Percentiles rank a stretch among this genome's conserved stretches.
These are phyloP conservation scores for Spergularia bocconei DNA, from an alignment of 148 eudicot species.

Conservation along the genomic window DNA sequence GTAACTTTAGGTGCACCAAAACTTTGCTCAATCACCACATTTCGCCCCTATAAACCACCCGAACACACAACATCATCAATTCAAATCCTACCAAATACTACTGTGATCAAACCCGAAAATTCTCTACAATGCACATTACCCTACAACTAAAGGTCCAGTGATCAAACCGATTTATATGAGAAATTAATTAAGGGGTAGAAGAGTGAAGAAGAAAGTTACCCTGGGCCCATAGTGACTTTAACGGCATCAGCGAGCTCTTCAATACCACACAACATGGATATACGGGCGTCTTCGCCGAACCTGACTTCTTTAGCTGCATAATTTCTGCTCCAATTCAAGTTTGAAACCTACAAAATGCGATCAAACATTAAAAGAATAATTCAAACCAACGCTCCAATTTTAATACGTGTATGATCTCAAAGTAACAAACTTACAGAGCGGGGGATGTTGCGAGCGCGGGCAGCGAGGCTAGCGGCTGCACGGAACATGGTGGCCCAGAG, in stretches of 20 bases:
- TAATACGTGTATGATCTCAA: too few relatives aligned
- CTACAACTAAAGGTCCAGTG: too few relatives aligned
- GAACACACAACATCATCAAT: slow-evolving; percentile 43
- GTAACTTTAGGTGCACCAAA: slow-evolving; percentile 89
- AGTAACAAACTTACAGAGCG: slow-evolving; percentile 40
- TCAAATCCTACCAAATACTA: slow-evolving; percentile 23
- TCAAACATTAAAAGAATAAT: not conserved
- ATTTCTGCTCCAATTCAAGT: slow-evolving; percentile 71
- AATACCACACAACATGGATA: slow-evolving; percentile 80
- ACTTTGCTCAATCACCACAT: slow-evolving; percentile 82
- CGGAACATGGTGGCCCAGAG: slow-evolving; percentile 52
- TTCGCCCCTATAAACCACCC: slow-evolving; percentile 57
- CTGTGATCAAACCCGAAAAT: too few relatives aligned
- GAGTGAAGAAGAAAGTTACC: slow-evolving; percentile 32
- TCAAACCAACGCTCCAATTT: too few relatives aligned
- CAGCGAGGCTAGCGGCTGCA: slow-evolving; percentile 64
- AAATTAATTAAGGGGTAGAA: too few relatives aligned
- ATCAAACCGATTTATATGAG: too few relatives aligned
- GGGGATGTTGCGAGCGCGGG: slow-evolving; percentile 46
- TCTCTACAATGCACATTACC: too few relatives aligned
- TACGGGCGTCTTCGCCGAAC: slow-evolving; percentile 88
- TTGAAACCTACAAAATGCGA: slow-evolving; percentile 38
- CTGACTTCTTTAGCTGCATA: slow-evolving; percentile 91
- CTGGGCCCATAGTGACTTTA: slow-evolving; percentile 99
- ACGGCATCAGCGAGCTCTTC: slow-evolving; percentile 97